phyloP scores from a whole-genome alignment of 2,329 filamentous ascomycete species.

The Cryphonectria naterciae region DNA sequence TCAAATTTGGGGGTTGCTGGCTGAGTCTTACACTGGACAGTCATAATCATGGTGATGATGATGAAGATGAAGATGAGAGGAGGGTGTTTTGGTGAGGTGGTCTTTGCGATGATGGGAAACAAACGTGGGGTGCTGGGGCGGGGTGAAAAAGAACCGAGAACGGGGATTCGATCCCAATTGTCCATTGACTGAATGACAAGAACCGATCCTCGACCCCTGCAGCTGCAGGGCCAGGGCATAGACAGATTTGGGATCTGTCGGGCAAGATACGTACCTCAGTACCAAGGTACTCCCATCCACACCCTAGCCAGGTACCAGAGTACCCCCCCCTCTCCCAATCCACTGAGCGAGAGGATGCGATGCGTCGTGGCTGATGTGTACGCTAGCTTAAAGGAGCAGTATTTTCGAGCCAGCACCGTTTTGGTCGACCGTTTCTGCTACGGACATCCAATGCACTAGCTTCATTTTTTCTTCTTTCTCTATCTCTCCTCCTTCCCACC shows the following conservation, averaged over 20 bases:
- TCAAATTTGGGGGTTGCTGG: neutral
- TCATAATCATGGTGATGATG: neutral
- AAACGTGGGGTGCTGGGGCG: slow-evolving; percentile 3
- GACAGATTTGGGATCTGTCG: slow-evolving; percentile 4
- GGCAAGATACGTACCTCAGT: neutral
- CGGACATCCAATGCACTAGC: neutral
- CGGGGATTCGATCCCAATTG: neutral
- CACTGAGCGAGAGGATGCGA: neutral
- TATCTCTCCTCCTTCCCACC: no score
- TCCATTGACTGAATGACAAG: slow-evolving; percentile 5
- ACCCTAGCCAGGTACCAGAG: slow-evolving; percentile 1
- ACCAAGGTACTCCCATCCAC: neutral
- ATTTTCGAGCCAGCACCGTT: slow-evolving; percentile 4
- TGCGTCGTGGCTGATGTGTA: neutral
- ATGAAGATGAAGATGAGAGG: no score
- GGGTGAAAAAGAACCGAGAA: neutral
- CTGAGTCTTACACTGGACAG: neutral
- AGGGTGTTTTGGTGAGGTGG: slow-evolving; percentile 6
- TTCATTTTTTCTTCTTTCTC: neutral
- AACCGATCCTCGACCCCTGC: slow-evolving; percentile 2
- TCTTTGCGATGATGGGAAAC: neutral
- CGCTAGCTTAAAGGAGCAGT: slow-evolving; percentile 1
- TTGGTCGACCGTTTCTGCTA: slow-evolving; percentile 6
- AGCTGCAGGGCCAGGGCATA: neutral
- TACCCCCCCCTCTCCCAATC: neutral